phyloP scores from a whole-genome alignment of 2,329 filamentous ascomycete species.

The Alternaria arbusti region DNA sequence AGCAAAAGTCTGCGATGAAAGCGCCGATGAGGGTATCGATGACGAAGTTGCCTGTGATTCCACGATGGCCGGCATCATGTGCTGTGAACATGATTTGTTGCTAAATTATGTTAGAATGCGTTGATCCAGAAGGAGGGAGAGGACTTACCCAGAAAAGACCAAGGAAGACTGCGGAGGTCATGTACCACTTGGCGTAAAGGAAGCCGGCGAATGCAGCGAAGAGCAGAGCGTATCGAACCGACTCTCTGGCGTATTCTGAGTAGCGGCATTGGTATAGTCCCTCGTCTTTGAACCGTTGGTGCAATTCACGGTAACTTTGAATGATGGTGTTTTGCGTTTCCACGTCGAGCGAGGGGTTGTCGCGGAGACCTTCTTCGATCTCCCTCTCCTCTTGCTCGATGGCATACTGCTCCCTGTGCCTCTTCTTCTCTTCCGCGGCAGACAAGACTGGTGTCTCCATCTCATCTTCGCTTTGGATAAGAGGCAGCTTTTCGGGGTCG shows the following conservation, averaged over 20 bases:
- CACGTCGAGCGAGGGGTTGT: slow-evolving; percentile 60
- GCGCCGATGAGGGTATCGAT: slow-evolving; percentile 66
- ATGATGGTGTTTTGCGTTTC: slow-evolving; percentile 63
- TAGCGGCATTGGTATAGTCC: slow-evolving; percentile 67
- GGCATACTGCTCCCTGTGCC: slow-evolving; percentile 39
- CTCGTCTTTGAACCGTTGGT: slow-evolving; percentile 60
- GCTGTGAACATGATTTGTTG: slow-evolving; percentile 74
- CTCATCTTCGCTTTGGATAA: slow-evolving; percentile 15
- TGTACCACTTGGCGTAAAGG: slow-evolving; percentile 61
- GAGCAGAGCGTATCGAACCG: slow-evolving; percentile 60
- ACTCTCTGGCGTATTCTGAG: slow-evolving; percentile 64
- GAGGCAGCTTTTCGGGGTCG: slow-evolving; percentile 33
- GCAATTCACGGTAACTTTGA: slow-evolving; percentile 62
- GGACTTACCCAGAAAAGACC: slow-evolving; percentile 64
- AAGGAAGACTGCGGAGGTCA: slow-evolving; percentile 64
- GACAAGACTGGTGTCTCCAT: slow-evolving; percentile 4
- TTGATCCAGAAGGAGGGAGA: neutral
- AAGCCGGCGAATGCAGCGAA: slow-evolving; percentile 58
- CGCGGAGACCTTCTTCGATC: slow-evolving; percentile 43
- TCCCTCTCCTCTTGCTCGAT: slow-evolving; percentile 46
- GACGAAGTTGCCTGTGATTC: slow-evolving; percentile 66
- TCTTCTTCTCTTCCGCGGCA: slow-evolving; percentile 22
- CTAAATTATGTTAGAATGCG: slow-evolving; percentile 42
- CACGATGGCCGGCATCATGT: slow-evolving; percentile 69
- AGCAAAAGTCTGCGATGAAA: slow-evolving; percentile 70